Evolutionary conservation across 805 yeast genomes (phyloP).

Genomic region (Kodamaea neixiangensis): DNA sequence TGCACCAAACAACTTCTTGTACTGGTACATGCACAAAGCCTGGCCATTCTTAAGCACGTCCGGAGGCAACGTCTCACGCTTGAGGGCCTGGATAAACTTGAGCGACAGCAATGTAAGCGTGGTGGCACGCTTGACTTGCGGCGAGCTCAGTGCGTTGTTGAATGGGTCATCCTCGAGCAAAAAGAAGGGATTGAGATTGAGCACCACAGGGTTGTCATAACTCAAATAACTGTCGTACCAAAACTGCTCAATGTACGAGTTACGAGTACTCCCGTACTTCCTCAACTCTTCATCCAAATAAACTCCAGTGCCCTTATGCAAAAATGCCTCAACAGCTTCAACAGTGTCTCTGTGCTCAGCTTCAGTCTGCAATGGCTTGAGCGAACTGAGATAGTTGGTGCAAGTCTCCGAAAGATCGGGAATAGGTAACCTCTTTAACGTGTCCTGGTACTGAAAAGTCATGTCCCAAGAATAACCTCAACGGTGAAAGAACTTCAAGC

Average conservation of each 20-base stretch:
- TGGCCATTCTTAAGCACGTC: slow-evolving; percentile 63
- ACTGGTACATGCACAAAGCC: slow-evolving; percentile 89
- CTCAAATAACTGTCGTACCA: slow-evolving; percentile 91
- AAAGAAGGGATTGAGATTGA: slow-evolving; percentile 88
- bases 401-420: slow-evolving; percentile 75
- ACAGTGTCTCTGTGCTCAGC: slow-evolving; percentile 64
- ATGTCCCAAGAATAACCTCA: too few relatives aligned
- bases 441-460: slow-evolving; percentile 61
- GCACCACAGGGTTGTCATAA: slow-evolving; percentile 88
- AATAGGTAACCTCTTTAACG: slow-evolving; percentile 70
- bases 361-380: slow-evolving; percentile 81
- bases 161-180: slow-evolving; percentile 91
- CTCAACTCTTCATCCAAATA: slow-evolving; percentile 63
- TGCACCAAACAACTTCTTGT: slow-evolving; percentile 82
- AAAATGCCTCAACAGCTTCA: slow-evolving; percentile 56
- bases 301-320: slow-evolving; percentile 53
- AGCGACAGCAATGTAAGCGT: slow-evolving; percentile 73
- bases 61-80: slow-evolving; percentile 70
- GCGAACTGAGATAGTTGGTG: slow-evolving; percentile 59
- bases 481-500: background rate
- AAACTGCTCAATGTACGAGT: slow-evolving; percentile 88
- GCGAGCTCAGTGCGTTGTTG: slow-evolving; percentile 42
- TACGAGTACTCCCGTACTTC: slow-evolving; percentile 60
- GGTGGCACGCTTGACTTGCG: slow-evolving; percentile 80
- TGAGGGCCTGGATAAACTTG: slow-evolving; percentile 76